Conservation (phyloP, 805 yeast species). For the Zygosaccharomyces gambellarensis region DNA sequence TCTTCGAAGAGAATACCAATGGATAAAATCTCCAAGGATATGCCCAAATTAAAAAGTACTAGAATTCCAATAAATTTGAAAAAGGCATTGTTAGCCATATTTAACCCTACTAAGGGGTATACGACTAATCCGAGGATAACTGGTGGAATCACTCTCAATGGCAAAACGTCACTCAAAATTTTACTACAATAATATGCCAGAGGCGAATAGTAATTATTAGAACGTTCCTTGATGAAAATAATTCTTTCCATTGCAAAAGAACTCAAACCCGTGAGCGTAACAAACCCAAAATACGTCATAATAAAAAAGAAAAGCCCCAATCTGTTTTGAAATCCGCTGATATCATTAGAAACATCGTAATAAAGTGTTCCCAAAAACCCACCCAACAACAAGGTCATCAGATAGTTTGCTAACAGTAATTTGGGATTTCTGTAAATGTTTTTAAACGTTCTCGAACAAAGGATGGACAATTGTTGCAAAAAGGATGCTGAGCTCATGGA, state of each 20-base stretch:
- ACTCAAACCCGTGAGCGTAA: slow-evolving; percentile 86
- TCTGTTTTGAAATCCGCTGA: slow-evolving; percentile 94
- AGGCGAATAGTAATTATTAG: slow-evolving; percentile 91
- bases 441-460: slow-evolving; percentile 84
- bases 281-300: slow-evolving; percentile 88
- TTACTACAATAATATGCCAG: slow-evolving; percentile 80
- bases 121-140: slow-evolving; percentile 69
- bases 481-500: slow-evolving; percentile 46
- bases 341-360: slow-evolving; percentile 78
- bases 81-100: slow-evolving; percentile 70
- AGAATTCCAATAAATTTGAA: slow-evolving; percentile 63
- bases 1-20: slow-evolving; percentile 86
- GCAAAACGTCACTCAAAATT: slow-evolving; percentile 85
- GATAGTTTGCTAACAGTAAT: slow-evolving; percentile 78
- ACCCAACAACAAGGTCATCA: slow-evolving; percentile 71
- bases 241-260: slow-evolving; percentile 85
- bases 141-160: slow-evolving; percentile 91
- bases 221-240: slow-evolving; percentile 86
- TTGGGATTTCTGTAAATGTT: slow-evolving; percentile 90
- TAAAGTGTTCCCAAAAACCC: slow-evolving; percentile 81
- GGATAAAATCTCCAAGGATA: slow-evolving; percentile 77
- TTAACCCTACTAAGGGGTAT: slow-evolving; percentile 87
- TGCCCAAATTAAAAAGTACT: slow-evolving; percentile 78
- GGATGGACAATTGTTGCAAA: slow-evolving; percentile 59
- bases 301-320: slow-evolving; percentile 89